These are phyloP conservation scores for Solanum sparsipilum DNA, from an alignment of 257 asterid species.

Conservation along the genomic window DNA sequence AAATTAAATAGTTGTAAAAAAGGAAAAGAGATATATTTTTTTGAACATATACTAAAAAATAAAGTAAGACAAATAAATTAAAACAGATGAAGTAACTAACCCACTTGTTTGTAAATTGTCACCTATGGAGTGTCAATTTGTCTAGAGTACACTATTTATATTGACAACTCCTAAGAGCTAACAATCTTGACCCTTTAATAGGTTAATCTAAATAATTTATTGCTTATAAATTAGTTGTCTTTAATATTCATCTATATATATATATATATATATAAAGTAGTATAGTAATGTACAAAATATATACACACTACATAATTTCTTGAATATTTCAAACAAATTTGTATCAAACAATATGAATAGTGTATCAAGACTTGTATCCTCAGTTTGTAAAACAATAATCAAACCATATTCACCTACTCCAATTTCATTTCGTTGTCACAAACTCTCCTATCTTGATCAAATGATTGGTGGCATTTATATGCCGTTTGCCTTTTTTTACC, in stretches of 20 bases:
- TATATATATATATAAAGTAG: neutral
- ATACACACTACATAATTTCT: neutral
- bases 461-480: neutral
- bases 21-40: too few species aligned
- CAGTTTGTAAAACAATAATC: neutral
- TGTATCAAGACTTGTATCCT: neutral
- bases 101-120: neutral
- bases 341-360: neutral
- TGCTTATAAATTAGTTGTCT: neutral
- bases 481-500: neutral
- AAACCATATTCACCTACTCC: neutral
- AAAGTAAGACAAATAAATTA: too few species aligned
- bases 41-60: rapidly evolving
- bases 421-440: neutral
- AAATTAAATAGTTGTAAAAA: too few species aligned
- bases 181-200: neutral
- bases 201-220: neutral
- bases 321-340: neutral
- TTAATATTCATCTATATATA: neutral
- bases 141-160: neutral
- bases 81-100: rapidly evolving
- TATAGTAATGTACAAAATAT: neutral
- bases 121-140: neutral
- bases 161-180: neutral
- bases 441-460: neutral